A percentile compares a stretch with the other conserved stretches of the same genome.
These are phyloP conservation scores for Mytilinidion resinicola DNA, from an alignment of 495 filamentous ascomycete species.

Conservation along the genomic window DNA sequence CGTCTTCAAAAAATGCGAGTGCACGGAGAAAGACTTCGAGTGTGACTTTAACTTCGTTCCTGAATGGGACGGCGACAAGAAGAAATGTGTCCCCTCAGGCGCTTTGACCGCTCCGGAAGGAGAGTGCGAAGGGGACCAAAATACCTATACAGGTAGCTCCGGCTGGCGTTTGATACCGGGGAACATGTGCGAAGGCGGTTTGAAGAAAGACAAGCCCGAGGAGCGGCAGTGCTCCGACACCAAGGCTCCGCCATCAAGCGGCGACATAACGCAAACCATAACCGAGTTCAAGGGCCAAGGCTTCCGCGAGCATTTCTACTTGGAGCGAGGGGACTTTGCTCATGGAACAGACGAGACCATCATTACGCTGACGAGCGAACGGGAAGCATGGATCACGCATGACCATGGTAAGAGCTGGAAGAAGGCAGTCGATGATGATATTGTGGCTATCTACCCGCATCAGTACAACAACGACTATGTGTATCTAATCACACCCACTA, in stretches of 20 bases:
- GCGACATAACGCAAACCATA: conserved; percentile 52
- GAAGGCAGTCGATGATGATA: conserved; percentile 50
- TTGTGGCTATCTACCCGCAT: conserved; percentile 66
- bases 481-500: conserved; percentile 68
- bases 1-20: conserved; percentile 65
- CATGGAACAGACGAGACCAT: conserved; percentile 70
- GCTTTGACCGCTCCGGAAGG: conserved; percentile 47
- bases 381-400: conserved; percentile 61
- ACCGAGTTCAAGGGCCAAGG: conserved; percentile 51
- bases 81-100: conserved; percentile 58
- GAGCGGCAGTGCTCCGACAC: conserved; percentile 52
- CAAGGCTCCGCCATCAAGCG: conserved; percentile 44
- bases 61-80: conserved; percentile 48
- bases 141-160: conserved; percentile 74
- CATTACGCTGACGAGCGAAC: conserved; percentile 62
- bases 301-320: conserved; percentile 65
- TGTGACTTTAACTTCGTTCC: conserved; percentile 83
- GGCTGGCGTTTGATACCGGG: conserved; percentile 91
- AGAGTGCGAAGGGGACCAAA: conserved; percentile 57
- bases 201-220: conserved; percentile 54
- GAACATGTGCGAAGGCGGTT: conserved; percentile 62
- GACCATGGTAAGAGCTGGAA: conserved; percentile 87
- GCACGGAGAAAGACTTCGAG: conserved; percentile 78
- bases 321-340: conserved; percentile 68
- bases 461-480: conserved; percentile 71